These are phyloP conservation scores for Plenodomus lindquistii DNA, from an alignment of 2,329 filamentous ascomycete species.

Conservation along the genomic window DNA sequence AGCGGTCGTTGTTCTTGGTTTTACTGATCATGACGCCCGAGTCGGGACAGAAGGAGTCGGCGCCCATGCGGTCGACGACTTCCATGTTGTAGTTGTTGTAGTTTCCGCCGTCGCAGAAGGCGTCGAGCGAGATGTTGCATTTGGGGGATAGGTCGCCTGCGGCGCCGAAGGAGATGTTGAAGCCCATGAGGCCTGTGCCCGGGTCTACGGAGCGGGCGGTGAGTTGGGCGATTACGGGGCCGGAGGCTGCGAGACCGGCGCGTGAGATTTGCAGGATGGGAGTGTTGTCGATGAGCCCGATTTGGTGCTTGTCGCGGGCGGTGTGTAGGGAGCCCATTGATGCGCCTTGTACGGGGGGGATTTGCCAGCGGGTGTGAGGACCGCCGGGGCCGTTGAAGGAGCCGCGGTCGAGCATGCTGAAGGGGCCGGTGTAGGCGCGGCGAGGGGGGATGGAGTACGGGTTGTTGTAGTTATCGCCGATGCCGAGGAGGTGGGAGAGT, in stretches of 20 bases:
- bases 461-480: slow-evolving; percentile 62
- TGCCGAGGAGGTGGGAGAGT: slow-evolving; percentile 56
- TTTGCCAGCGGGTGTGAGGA: slow-evolving; percentile 58
- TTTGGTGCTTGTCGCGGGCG: slow-evolving; percentile 57
- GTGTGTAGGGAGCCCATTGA: slow-evolving; percentile 59
- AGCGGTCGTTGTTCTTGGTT: slow-evolving; percentile 50
- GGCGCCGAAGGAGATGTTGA: slow-evolving; percentile 52
- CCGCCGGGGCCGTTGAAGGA: slow-evolving; percentile 59
- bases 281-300: slow-evolving; percentile 52
- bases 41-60: slow-evolving; percentile 58
- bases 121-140: slow-evolving; percentile 49
- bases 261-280: slow-evolving; percentile 53
- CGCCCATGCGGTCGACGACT: slow-evolving; percentile 59
- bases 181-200: slow-evolving; percentile 48
- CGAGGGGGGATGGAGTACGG: slow-evolving; percentile 53
- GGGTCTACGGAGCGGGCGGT: slow-evolving; percentile 55
- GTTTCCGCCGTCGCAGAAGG: slow-evolving; percentile 56
- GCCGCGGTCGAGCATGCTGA: slow-evolving; percentile 58
- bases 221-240: slow-evolving; percentile 51
- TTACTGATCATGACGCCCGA: slow-evolving; percentile 60
- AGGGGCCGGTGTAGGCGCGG: slow-evolving; percentile 57
- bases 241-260: slow-evolving; percentile 48
- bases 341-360: slow-evolving; percentile 54
- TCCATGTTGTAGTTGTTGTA: slow-evolving; percentile 59
- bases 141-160: slow-evolving; percentile 49